These are phyloP conservation scores for Cystoderma amianthinum DNA, from an alignment of 768 basidiomycete genomes.

Conservation along the genomic window DNA sequence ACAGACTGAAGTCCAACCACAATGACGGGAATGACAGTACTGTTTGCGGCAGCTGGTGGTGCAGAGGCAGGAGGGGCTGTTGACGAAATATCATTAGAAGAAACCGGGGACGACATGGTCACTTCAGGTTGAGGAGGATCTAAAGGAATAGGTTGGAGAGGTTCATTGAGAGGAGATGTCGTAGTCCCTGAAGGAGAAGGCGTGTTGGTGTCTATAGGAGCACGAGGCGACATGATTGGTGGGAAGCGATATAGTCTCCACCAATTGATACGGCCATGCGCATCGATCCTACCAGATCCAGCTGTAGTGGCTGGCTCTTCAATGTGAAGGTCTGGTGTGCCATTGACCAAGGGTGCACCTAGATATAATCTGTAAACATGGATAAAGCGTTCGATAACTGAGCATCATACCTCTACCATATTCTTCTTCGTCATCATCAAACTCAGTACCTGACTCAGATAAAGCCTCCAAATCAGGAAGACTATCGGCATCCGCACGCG, in stretches of 20 bases:
- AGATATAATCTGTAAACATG: too few relatives aligned
- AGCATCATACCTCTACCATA: too few relatives aligned
- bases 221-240: constrained; percentile 38
- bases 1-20: constrained; percentile 80
- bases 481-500: constrained; percentile 6
- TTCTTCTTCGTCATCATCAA: constrained; percentile 19
- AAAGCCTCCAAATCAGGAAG: constrained; percentile 24
- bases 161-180: not conserved
- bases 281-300: constrained; percentile 19
- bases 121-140: not conserved
- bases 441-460: constrained; percentile 30
- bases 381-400: too few relatives aligned
- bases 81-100: not conserved
- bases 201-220: constrained; percentile 10
- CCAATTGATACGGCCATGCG: constrained; percentile 57
- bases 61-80: not conserved
- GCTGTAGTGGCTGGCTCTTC: constrained; percentile 8
- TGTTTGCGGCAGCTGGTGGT: constrained; percentile 1
- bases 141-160: not conserved
- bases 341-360: not conserved
- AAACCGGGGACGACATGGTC: not conserved
- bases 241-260: constrained; percentile 84
- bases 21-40: constrained; percentile 71
- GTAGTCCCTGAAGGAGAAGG: constrained; percentile 3
- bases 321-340: not conserved